phyloP scores from a whole-genome alignment of 148 eudicot species.

The Mesembryanthemum crystallinum region DNA sequence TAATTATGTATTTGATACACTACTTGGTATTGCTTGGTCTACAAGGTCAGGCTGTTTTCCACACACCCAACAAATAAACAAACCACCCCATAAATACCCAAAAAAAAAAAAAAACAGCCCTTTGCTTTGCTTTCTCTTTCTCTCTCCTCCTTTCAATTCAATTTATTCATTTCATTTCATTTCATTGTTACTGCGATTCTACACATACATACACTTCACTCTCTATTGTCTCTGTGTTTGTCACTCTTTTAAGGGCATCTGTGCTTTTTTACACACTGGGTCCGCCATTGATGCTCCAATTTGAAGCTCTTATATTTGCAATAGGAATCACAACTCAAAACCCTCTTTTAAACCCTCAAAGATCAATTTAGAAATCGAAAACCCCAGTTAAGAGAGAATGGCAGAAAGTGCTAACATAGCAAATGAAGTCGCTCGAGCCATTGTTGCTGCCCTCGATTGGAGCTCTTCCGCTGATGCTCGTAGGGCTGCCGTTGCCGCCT shows the following conservation, averaged over 20 bases:
- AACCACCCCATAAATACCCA: no score
- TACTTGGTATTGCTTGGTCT: slow-evolving; percentile 12
- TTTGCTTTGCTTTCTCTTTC: no score
- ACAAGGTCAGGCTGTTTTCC: not conserved
- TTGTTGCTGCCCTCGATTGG: slow-evolving; percentile 78
- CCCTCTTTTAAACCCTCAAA: slow-evolving; percentile 9
- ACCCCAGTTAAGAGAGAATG: slow-evolving; percentile 22
- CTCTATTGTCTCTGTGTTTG: not conserved
- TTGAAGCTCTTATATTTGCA: not conserved
- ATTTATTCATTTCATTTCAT: no score
- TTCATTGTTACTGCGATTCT: not conserved
- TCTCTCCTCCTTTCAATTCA: not conserved
- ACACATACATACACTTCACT: not conserved
- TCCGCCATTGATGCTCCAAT: not conserved
- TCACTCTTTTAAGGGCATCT: slow-evolving; percentile 4
- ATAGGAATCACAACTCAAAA: not conserved
- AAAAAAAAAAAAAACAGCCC: no score
- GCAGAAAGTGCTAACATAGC: slow-evolving; percentile 46
- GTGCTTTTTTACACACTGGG: not conserved
- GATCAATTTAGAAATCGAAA: no score
- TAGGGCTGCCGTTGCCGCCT: slow-evolving; percentile 61
- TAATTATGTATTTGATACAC: no score
- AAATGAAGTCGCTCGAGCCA: slow-evolving; percentile 74
- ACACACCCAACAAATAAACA: not conserved
- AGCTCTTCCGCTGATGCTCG: slow-evolving; percentile 69